phyloP scores from a whole-genome alignment of 768 basidiomycete species.

The Leccinellum albellum region DNA sequence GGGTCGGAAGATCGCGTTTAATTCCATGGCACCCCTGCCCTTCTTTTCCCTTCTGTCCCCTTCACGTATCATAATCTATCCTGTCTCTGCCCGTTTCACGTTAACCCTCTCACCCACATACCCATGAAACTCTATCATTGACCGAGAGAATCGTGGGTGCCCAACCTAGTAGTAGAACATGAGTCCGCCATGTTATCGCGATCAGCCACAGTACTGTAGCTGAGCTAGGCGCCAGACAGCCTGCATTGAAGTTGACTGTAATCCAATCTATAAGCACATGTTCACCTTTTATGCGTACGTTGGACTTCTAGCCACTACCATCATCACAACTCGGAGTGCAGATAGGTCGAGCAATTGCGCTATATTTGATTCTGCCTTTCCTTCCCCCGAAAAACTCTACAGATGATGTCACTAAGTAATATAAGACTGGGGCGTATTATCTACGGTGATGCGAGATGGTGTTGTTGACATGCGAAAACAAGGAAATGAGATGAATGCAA shows the following conservation, averaged over 20 bases:
- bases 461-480: conserved; percentile 4
- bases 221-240: background rate
- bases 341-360: background rate
- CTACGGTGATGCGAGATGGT: conserved; percentile 14
- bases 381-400: conserved; percentile 15
- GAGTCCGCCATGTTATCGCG: background rate
- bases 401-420: conserved; percentile 22
- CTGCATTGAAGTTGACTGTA: background rate
- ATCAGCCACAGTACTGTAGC: background rate
- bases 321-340: background rate
- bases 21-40: background rate
- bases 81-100: background rate
- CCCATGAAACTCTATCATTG: background rate
- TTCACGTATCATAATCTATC: background rate
- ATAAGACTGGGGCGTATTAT: conserved; percentile 14
- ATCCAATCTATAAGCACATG: background rate
- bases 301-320: too few relatives aligned
- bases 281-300: too few relatives aligned
- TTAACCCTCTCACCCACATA: background rate
- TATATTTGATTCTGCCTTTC: conserved; percentile 16
- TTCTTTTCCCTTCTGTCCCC: background rate
- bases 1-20: background rate
- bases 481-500: background rate
- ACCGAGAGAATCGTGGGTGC: background rate
- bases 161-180: background rate